phyloP scores from a whole-genome alignment of 2,329 filamentous ascomycete species.

The Scedosporium dehoogii region DNA sequence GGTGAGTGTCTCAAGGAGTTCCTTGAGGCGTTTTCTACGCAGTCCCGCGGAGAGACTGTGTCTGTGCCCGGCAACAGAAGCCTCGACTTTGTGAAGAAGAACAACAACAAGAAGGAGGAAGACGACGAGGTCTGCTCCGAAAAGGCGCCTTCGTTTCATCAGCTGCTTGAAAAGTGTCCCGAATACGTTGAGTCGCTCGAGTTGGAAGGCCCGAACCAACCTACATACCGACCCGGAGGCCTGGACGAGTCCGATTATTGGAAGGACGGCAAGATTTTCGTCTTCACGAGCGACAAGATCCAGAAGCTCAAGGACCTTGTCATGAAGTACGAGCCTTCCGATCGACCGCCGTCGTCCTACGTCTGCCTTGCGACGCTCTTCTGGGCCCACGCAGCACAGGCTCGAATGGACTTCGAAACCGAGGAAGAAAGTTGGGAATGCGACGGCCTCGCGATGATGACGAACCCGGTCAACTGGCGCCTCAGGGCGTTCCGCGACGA shows the following conservation, averaged over 20 bases:
- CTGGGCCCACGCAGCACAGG: slow-evolving; percentile 28
- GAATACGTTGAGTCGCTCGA: slow-evolving; percentile 25
- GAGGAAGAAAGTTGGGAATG: slow-evolving; percentile 5
- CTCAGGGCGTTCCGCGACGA: slow-evolving; percentile 21
- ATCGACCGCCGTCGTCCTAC: slow-evolving; percentile 24
- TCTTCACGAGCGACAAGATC: slow-evolving; percentile 24
- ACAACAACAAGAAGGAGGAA: slow-evolving; percentile 11
- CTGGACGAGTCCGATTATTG: slow-evolving; percentile 18
- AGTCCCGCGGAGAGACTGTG: slow-evolving; percentile 6
- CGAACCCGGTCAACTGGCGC: slow-evolving; percentile 33
- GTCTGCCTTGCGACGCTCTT: slow-evolving; percentile 27
- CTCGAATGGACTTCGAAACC: slow-evolving; percentile 16
- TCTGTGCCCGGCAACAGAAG: slow-evolving; percentile 13
- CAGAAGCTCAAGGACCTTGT: slow-evolving; percentile 19
- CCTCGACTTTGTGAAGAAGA: slow-evolving; percentile 15
- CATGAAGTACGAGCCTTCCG: slow-evolving; percentile 4
- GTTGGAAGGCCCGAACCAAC: slow-evolving; percentile 24
- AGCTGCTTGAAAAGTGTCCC: slow-evolving; percentile 22
- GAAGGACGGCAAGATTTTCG: slow-evolving; percentile 31
- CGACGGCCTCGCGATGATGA: slow-evolving; percentile 16
- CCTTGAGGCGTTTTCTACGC: slow-evolving; percentile 24
- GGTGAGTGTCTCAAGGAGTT: slow-evolving; percentile 29
- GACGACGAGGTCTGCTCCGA: background rate
- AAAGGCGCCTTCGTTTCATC: slow-evolving; percentile 12
- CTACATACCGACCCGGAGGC: slow-evolving; percentile 17